phyloP scores from a whole-genome alignment of 75 land plant genomes.

The Sequoia sempervirens region DNA sequence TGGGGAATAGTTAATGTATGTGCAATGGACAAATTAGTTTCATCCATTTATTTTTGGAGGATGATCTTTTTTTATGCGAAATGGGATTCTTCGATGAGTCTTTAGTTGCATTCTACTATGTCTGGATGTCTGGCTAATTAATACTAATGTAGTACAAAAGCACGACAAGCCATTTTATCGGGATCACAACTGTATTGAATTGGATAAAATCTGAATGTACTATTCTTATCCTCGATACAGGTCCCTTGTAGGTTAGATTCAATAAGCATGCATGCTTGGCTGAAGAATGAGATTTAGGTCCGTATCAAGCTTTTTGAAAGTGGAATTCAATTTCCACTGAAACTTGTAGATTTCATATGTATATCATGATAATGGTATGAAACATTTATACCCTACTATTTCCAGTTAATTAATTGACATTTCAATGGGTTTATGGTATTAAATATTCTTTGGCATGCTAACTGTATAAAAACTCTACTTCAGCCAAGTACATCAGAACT shows the following conservation, averaged over 20 bases:
- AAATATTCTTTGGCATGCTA: neutral
- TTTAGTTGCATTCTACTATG: neutral
- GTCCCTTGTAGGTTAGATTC: neutral
- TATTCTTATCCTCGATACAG: neutral
- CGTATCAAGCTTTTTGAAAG: neutral
- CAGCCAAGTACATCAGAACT: neutral
- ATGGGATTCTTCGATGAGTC: neutral
- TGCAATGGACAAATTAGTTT: neutral
- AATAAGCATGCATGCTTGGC: neutral
- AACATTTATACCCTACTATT: neutral
- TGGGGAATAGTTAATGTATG: conserved; percentile 39
- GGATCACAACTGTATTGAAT: neutral
- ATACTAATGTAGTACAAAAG: neutral
- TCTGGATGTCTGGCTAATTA: neutral
- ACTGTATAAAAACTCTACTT: neutral
- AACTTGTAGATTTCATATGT: neutral
- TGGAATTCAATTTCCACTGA: neutral
- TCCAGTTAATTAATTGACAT: neutral
- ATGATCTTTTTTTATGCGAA: neutral
- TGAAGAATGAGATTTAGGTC: neutral
- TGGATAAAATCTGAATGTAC: neutral
- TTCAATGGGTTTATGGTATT: neutral
- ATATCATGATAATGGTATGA: neutral
- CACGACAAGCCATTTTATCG: neutral
- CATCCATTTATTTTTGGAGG: neutral